Evolutionary conservation across 2,329 filamentous ascomycete genomes (phyloP).

Genomic region (Mollisia scopiformis): DNA sequence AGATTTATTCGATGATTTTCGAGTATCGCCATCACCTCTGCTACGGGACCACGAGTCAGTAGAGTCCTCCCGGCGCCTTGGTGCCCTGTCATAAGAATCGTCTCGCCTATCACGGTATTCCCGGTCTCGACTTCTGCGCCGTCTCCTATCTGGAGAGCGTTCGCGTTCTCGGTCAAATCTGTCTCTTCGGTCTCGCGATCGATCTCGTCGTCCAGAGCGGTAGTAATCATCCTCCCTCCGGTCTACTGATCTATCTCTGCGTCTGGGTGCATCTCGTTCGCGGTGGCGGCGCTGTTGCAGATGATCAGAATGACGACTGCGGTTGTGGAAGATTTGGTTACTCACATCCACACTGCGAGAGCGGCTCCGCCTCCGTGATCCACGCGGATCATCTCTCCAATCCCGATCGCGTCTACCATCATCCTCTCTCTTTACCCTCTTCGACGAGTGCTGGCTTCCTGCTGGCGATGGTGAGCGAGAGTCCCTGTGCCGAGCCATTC

Average conservation of each 20-base stretch:
- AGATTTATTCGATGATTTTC: conserved; percentile 52
- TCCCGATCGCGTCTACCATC: conserved; percentile 52
- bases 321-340: conserved; percentile 26
- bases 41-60: conserved; percentile 69
- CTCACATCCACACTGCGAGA: conserved; percentile 67
- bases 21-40: conserved; percentile 67
- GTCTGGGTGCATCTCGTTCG: conserved; percentile 62
- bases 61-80: conserved; percentile 69
- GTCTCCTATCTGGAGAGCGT: conserved; percentile 58
- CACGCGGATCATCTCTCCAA: conserved; percentile 52
- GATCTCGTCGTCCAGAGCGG: conserved; percentile 62
- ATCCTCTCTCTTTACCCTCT: conserved; percentile 53
- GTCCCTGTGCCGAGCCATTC: conserved; percentile 64
- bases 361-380: conserved; percentile 57
- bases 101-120: conserved; percentile 73
- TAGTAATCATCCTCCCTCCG: conserved; percentile 68
- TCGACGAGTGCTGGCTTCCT: conserved; percentile 79
- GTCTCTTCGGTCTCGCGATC: conserved; percentile 64
- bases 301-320: conserved; percentile 6
- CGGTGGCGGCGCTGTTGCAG: conserved; percentile 59
- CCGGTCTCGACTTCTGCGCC: conserved; percentile 68
- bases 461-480: conserved; percentile 89
- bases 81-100: conserved; percentile 69
- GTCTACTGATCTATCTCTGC: conserved; percentile 72
- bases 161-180: conserved; percentile 62